Evolutionary conservation across 192 early-diverging fungal species (phyloP).

Genomic region (Martensiomyces pterosporus): DNA sequence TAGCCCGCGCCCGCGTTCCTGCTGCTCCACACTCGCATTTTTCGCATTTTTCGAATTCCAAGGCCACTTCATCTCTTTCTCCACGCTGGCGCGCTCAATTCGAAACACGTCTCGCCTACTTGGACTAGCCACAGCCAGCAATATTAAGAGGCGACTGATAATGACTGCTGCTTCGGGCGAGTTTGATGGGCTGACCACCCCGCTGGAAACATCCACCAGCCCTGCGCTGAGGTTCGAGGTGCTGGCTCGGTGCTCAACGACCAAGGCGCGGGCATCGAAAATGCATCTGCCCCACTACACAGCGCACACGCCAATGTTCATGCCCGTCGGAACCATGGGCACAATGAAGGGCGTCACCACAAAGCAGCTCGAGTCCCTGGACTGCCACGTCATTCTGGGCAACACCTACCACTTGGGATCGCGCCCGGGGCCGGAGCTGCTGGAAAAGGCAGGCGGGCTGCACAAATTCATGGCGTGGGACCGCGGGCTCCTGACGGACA

Average conservation of each 20-base stretch:
- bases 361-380: constrained; percentile 65
- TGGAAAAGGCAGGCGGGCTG: constrained; percentile 70
- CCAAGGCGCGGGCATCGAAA: constrained; percentile 71
- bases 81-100: no score
- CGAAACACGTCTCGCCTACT: no score
- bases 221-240: constrained; percentile 71
- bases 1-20: no score
- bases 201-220: constrained; percentile 35
- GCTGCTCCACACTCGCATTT: no score
- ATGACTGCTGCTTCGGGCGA: no score
- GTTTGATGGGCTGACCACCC: constrained; percentile 24
- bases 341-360: constrained; percentile 80
- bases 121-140: no score
- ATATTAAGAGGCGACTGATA: no score
- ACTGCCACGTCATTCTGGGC: constrained; percentile 81
- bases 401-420: constrained; percentile 84
- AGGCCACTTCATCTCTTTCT: no score
- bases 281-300: constrained; percentile 78
- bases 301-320: constrained; percentile 79
- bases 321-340: constrained; percentile 86
- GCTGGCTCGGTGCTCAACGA: constrained; percentile 72
- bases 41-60: no score
- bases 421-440: constrained; percentile 67
- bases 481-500: constrained; percentile 75
- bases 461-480: constrained; percentile 81